These are phyloP conservation scores for Zymoseptoria ardabiliae DNA, from an alignment of 2,329 filamentous ascomycete genomes.

Conservation along the genomic window DNA sequence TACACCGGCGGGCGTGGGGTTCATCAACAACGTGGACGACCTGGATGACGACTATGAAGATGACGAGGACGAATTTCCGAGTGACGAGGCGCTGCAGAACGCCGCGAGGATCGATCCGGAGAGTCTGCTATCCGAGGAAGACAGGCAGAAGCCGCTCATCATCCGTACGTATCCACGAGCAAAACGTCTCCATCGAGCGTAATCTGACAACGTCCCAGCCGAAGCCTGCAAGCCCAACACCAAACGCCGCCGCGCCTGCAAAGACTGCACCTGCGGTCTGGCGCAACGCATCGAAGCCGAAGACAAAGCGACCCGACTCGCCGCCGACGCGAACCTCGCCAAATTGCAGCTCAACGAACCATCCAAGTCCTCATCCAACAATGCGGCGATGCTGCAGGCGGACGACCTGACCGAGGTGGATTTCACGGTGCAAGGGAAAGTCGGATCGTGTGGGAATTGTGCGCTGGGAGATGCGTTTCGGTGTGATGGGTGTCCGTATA, in stretches of 20 bases:
- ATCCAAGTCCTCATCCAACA: slow-evolving; percentile 1
- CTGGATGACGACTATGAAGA: slow-evolving; percentile 46
- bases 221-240: slow-evolving; percentile 82
- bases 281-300: slow-evolving; percentile 80
- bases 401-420: slow-evolving; percentile 86
- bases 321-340: slow-evolving; percentile 53
- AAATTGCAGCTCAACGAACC: slow-evolving; percentile 37
- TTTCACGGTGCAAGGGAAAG: slow-evolving; percentile 96
- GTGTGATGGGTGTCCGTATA: slow-evolving; percentile 67
- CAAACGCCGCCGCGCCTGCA: slow-evolving; percentile 87
- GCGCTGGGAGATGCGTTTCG: slow-evolving; percentile 76
- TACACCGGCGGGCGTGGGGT: slow-evolving; percentile 55
- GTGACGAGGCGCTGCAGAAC: slow-evolving; percentile 40
- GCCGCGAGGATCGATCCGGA: slow-evolving; percentile 92
- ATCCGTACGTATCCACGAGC: slow-evolving; percentile 53
- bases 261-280: slow-evolving; percentile 94
- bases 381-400: slow-evolving; percentile 52
- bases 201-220: slow-evolving; percentile 45
- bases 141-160: slow-evolving; percentile 67
- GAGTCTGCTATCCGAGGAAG: slow-evolving; percentile 74
- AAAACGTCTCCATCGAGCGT: slow-evolving; percentile 6
- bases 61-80: slow-evolving; percentile 30
- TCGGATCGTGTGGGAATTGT: slow-evolving; percentile 90
- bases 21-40: slow-evolving; percentile 57
- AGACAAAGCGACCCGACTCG: slow-evolving; percentile 60